Base-by-base conservation (phyloP, 495 filamentous ascomycete genomes). In the Lasiosphaeris hirsuta region DNA sequence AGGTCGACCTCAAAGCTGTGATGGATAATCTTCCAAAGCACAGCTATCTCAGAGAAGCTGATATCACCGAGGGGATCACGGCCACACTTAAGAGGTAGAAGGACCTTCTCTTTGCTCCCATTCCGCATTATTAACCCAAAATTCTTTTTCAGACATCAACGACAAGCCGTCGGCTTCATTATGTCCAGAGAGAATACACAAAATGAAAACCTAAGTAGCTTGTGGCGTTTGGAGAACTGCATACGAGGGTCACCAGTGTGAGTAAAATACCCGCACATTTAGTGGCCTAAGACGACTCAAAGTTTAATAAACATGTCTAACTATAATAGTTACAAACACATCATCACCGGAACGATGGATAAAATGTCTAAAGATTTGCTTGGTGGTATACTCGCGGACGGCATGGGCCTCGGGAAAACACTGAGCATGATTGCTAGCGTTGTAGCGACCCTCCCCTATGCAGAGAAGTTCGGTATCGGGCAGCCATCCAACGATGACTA, bases 361-460 rank as follows among this genome's bases (percentile, higher is more conserved):
- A 13, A 14, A 14, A 42, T 18, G 6, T 47, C 58, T 7, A 33
- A 48, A 18, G 50, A 34, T 7, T 18, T 34, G 7, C 48, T 45
- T 3, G 74, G 74, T 3, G 72, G 74, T 7, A 63, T 75, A 8
- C 49, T 77, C 3, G 74, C 72, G 0, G 76, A 78, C 60, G 70
- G 73, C 11, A 77, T 78, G 75, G 76, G 76, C 0, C 67, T 78
- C 36, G 76, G 77, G 7, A 78, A 79, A 63, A 69, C 76, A 0
- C 55, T 79, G 8, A 69, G 68, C 7, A 61, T 75, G 35, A 43
- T 79, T 7, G 55, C 73, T 9, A 51, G 69, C 5, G 63, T 78
- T 38, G 46, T 69, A 7, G 55, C 48, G 42, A 71, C 52, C 19
- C 65, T 54, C 13, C 58, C 58, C 17, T 41, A 54, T 46, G 61